Conservation (phyloP, 169 alveolate genomes). For the Cryptosporidium ryanae region DNA sequence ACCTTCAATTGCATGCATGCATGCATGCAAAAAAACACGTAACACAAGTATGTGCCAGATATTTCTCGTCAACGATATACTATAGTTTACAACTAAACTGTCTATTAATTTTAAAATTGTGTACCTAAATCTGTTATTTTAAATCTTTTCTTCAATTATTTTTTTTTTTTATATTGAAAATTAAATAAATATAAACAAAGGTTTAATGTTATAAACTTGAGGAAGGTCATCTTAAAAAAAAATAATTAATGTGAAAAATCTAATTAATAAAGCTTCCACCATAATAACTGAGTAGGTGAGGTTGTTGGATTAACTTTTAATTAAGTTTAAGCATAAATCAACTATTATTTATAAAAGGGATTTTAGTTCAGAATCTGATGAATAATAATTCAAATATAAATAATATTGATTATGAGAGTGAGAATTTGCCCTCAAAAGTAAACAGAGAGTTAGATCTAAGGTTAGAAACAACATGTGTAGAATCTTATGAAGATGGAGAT, state of each 20-base stretch:
- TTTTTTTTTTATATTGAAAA: no score
- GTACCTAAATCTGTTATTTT: no score
- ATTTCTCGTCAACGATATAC: no score
- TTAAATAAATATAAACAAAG: no score
- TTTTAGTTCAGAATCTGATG: background rate
- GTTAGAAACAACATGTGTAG: background rate
- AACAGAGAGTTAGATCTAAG: background rate
- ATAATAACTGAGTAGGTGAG: background rate
- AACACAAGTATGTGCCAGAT: no score
- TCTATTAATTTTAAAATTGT: no score
- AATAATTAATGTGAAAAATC: slow-evolving; percentile 1
- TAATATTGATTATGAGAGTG: background rate
- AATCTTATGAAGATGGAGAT: slow-evolving; percentile 3
- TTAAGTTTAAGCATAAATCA: background rate
- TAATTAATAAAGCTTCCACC: background rate
- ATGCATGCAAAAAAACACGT: slow-evolving; percentile 15
- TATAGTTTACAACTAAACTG: no score
- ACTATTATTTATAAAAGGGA: background rate
- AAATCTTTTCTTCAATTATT: no score
- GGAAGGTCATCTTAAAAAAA: no score
- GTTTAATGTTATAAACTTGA: no score
- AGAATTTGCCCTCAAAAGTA: background rate
- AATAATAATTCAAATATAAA: background rate
- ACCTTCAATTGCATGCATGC: slow-evolving; percentile 34
- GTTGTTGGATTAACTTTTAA: background rate